Conservation (phyloP, 2,329 filamentous ascomycete genomes). For the Paracoccidioides brasiliensis region DNA sequence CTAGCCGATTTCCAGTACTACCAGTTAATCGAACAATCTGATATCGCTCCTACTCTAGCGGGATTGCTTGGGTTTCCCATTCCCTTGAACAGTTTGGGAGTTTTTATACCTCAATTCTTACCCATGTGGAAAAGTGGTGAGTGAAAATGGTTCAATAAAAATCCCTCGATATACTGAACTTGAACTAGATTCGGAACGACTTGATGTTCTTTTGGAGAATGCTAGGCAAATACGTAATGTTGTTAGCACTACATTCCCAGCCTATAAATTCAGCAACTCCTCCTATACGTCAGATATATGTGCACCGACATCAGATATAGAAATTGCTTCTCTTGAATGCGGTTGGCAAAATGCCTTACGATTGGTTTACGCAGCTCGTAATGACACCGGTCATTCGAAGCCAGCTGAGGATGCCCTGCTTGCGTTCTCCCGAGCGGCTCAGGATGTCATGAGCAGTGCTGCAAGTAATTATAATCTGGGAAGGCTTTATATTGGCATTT, state of each 20-base stretch:
- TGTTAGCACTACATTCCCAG: slow-evolving; percentile 57
- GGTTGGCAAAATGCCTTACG: slow-evolving; percentile 43
- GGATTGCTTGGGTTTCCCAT: slow-evolving; percentile 77
- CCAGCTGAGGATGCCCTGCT: slow-evolving; percentile 18
- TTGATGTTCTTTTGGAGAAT: slow-evolving; percentile 63
- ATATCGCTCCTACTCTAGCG: slow-evolving; percentile 79
- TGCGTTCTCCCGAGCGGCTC: slow-evolving; percentile 57
- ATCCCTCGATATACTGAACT: slow-evolving; percentile 4
- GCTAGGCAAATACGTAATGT: slow-evolving; percentile 68
- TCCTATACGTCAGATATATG: slow-evolving; percentile 13
- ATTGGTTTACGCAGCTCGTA: slow-evolving; percentile 11
- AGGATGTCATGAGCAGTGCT: slow-evolving; percentile 71
- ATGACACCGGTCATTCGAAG: slow-evolving; percentile 3
- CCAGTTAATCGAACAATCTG: slow-evolving; percentile 75
- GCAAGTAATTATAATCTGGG: slow-evolving; percentile 81
- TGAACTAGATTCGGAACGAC: slow-evolving; percentile 37
- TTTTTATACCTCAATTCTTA: slow-evolving; percentile 68
- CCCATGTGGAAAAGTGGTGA: slow-evolving; percentile 59
- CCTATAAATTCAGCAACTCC: slow-evolving; percentile 35
- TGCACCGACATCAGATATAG: slow-evolving; percentile 13
- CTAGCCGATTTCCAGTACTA: slow-evolving; percentile 73
- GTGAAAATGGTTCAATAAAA: slow-evolving; percentile 11
- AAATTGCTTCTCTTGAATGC: slow-evolving; percentile 51
- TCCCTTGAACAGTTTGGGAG: slow-evolving; percentile 78
- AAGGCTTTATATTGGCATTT: slow-evolving; percentile 26